Percentiles rank a stretch among this genome's conserved stretches.
Conservation (phyloP, 805 yeast species). For the Candida khao-thaluensis region DNA sequence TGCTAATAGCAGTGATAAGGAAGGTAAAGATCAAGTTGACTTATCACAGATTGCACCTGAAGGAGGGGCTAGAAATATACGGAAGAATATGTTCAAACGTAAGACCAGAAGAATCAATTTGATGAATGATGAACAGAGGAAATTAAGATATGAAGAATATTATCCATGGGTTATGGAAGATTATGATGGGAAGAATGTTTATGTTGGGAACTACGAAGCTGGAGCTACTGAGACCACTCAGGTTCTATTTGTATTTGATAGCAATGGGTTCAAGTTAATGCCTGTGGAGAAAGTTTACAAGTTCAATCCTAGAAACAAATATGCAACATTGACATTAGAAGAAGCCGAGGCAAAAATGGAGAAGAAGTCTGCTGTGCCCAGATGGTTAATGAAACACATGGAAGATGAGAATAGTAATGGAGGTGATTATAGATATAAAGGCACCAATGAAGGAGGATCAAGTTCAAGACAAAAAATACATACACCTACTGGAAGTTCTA, state of each 20-base stretch:
- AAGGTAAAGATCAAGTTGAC: conserved; percentile 40
- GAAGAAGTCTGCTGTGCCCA: conserved; percentile 70
- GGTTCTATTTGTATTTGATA: conserved; percentile 80
- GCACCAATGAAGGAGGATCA: conserved; percentile 12
- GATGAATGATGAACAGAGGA: conserved; percentile 79
- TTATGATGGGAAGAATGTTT: conserved; percentile 89
- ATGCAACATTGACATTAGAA: conserved; percentile 89
- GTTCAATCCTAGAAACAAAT: conserved; percentile 90
- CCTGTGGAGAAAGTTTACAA: conserved; percentile 94
- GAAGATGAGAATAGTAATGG: conserved; percentile 52
- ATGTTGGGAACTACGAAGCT: conserved; percentile 96
- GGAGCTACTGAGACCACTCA: conserved; percentile 76
- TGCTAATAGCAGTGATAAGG: conserved; percentile 9
- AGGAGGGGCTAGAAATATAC: conserved; percentile 77
- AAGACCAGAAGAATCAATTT: conserved; percentile 83
- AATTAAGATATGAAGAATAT: conserved; percentile 89
- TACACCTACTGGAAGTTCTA: conserved; percentile 2
- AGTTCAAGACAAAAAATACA: conserved; percentile 13
- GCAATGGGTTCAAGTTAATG: conserved; percentile 85
- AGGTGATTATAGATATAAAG: conserved; percentile 48
- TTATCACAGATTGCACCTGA: conserved; percentile 85
- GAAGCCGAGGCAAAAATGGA: conserved; percentile 97
- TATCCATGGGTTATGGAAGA: conserved; percentile 99
- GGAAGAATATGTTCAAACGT: conserved; percentile 59
- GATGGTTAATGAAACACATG: conserved; percentile 95